phyloP scores from a whole-genome alignment of 2,329 filamentous ascomycete genomes.

The Passalora sequoiae region DNA sequence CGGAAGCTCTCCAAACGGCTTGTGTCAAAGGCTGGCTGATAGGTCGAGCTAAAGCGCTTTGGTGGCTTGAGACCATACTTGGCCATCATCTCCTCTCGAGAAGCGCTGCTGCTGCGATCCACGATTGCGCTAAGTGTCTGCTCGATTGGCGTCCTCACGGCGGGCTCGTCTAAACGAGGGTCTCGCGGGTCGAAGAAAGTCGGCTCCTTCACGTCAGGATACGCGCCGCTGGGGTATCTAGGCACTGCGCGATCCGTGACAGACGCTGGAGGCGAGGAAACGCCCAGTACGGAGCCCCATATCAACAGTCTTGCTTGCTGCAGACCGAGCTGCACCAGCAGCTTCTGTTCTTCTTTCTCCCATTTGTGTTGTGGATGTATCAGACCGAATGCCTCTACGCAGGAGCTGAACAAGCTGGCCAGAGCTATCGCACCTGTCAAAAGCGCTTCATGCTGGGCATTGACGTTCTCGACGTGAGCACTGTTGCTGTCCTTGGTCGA shows the following conservation, averaged over 20 bases:
- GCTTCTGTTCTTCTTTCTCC: slow-evolving; percentile 41
- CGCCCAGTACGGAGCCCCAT: slow-evolving; percentile 45
- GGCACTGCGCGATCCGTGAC: slow-evolving; percentile 44
- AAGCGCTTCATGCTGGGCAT: slow-evolving; percentile 27
- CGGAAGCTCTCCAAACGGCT: slow-evolving; percentile 43
- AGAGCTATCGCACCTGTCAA: slow-evolving; percentile 41
- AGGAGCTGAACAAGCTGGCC: slow-evolving; percentile 44
- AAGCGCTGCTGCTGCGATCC: slow-evolving; percentile 37
- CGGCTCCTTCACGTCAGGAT: slow-evolving; percentile 42
- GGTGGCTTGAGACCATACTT: slow-evolving; percentile 43
- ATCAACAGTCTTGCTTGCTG: slow-evolving; percentile 46
- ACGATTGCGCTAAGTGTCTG: slow-evolving; percentile 42
- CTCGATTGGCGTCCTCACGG: slow-evolving; percentile 36
- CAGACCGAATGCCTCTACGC: slow-evolving; percentile 45
- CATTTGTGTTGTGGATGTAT: slow-evolving; percentile 42
- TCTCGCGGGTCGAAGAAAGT: slow-evolving; percentile 44
- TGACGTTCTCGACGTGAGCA: slow-evolving; percentile 23
- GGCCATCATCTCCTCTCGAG: slow-evolving; percentile 43
- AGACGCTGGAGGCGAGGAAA: slow-evolving; percentile 40
- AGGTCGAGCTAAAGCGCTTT: slow-evolving; percentile 35
- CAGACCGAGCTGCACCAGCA: slow-evolving; percentile 41
- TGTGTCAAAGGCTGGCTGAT: slow-evolving; percentile 41
- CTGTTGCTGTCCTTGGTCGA: slow-evolving; percentile 8
- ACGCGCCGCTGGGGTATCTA: slow-evolving; percentile 40
- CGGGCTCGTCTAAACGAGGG: slow-evolving; percentile 38